Percentiles rank a stretch among this genome's conserved stretches.
Conservation (phyloP, 2,329 filamentous ascomycete genomes). For the Tolypocladium ovalisporum region DNA sequence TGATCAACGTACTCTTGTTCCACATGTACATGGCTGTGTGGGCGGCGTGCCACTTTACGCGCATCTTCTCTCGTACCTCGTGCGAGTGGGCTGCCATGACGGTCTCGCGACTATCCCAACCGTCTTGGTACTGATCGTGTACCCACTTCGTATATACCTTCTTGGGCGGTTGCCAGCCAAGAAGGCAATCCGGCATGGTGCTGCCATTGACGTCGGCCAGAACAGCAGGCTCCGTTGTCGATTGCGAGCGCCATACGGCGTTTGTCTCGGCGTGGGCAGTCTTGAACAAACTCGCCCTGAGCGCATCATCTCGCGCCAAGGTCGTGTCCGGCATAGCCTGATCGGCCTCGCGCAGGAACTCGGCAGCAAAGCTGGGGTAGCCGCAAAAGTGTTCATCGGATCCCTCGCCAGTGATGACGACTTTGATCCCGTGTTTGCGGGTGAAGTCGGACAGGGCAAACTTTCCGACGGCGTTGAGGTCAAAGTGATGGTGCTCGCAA, state of each 20-base stretch:
- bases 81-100: not conserved
- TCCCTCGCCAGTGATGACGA: conserved; percentile 42
- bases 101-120: not conserved
- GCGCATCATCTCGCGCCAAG: conserved; percentile 2
- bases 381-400: conserved; percentile 44
- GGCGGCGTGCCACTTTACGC: conserved; percentile 2
- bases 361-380: conserved; percentile 33
- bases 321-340: conserved; percentile 17
- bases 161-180: not conserved
- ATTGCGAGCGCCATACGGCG: not conserved
- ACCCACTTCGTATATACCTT: not conserved
- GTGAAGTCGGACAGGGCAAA: conserved; percentile 35
- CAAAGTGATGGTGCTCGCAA: conserved; percentile 22
- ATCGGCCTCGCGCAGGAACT: conserved; percentile 39
- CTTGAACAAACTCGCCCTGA: not conserved
- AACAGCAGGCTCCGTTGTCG: not conserved
- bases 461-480: conserved; percentile 42
- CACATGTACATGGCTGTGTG: conserved; percentile 3
- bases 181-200: not conserved
- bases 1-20: conserved; percentile 8
- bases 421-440: conserved; percentile 35
- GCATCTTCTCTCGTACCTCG: not conserved
- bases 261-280: not conserved
- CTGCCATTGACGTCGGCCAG: not conserved
- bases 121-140: not conserved